phyloP scores from a whole-genome alignment of 176 grass and related monocot genomes.

The Carex littledalei region DNA sequence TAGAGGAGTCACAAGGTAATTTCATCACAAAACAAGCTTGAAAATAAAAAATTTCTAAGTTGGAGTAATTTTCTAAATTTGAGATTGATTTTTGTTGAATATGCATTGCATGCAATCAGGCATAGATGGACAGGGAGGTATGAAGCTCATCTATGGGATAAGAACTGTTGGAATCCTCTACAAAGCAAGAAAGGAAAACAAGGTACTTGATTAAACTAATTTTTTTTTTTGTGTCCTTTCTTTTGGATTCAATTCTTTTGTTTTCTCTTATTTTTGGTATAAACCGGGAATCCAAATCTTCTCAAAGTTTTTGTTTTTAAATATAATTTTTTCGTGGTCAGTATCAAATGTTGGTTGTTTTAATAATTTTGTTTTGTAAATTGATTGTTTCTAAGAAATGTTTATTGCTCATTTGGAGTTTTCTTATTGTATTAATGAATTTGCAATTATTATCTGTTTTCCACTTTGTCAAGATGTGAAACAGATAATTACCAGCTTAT shows the following conservation, averaged over 20 bases:
- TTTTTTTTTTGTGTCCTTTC: neutral
- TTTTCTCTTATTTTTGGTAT: neutral
- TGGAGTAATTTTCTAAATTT: neutral
- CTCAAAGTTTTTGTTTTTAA: too few species aligned
- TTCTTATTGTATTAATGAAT: neutral
- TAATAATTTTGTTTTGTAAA: neutral
- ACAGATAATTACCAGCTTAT: neutral
- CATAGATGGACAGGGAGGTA: conserved; percentile 90
- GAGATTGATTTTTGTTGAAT: conserved; percentile 1
- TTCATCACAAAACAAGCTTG: neutral
- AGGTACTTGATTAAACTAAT: conserved; percentile 31
- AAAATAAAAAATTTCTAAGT: neutral
- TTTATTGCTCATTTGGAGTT: neutral
- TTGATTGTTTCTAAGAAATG: conserved; percentile 5
- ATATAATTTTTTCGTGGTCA: too few species aligned
- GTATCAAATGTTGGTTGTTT: neutral
- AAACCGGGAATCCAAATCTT: neutral
- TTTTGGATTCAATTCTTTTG: neutral
- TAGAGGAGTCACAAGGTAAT: conserved; percentile 88
- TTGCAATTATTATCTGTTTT: neutral
- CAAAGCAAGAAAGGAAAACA: conserved; percentile 96
- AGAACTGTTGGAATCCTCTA: conserved; percentile 60
- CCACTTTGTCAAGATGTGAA: neutral
- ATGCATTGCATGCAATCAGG: conserved; percentile 47
- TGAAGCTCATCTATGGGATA: conserved; percentile 98